Conservation (phyloP, 169 alveolate species). For the Plasmodium knowlesi region DNA sequence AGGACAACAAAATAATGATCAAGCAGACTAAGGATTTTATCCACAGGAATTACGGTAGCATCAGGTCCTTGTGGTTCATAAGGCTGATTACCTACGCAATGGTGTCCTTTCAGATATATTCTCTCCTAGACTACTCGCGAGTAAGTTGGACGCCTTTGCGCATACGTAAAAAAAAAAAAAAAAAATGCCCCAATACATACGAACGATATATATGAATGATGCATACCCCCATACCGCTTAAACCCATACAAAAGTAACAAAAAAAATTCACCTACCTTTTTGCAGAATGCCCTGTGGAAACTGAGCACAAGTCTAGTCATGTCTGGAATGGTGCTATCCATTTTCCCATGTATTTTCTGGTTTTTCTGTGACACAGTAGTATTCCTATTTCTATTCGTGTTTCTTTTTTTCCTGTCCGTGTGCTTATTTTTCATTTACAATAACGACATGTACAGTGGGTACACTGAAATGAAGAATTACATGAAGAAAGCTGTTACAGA, state of each 20-base stretch:
- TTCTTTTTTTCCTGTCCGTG: constrained; percentile 43
- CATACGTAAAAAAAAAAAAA: neutral
- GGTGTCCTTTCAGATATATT: constrained; percentile 28
- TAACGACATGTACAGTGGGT: constrained; percentile 42
- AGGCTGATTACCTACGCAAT: constrained; percentile 40
- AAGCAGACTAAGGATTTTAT: constrained; percentile 62
- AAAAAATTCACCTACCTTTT: neutral
- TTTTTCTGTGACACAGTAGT: constrained; percentile 69
- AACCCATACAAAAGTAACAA: neutral
- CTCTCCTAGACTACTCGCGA: constrained; percentile 8
- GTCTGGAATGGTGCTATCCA: constrained; percentile 19
- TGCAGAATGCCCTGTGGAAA: constrained; percentile 56
- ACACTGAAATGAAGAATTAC: constrained; percentile 60
- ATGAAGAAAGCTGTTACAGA: constrained; percentile 63
- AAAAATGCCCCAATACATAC: neutral
- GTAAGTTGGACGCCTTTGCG: constrained; percentile 16
- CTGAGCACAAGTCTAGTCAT: constrained; percentile 4
- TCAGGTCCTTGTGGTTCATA: constrained; percentile 46
- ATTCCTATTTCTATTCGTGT: constrained; percentile 49
- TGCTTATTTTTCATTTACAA: constrained; percentile 39
- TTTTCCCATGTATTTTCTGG: constrained; percentile 68
- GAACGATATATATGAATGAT: neutral
- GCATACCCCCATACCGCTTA: neutral
- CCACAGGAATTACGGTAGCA: constrained; percentile 56
- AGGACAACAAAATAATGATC: constrained; percentile 72